Base-by-base conservation (phyloP, 257 asterid species). In the Nicotiana noctiflora region DNA sequence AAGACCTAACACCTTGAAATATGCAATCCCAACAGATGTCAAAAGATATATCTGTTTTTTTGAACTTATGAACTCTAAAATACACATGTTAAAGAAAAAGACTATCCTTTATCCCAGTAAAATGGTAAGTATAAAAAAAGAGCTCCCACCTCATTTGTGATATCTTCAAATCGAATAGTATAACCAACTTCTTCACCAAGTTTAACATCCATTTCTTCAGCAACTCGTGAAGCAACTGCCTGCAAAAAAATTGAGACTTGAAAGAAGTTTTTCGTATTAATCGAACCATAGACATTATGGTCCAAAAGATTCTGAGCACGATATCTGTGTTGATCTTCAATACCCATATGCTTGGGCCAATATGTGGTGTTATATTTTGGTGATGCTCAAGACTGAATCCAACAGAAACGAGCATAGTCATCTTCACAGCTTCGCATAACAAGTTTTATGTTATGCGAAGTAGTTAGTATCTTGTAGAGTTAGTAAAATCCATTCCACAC, bases 171-270 rank as follows among this genome's bases (percentile, higher is more conserved):
- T 68, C 99, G 94, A 82, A 96, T 96, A 59, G 96, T 91, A 86
- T 94, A 96, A 76, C 99, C 99, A 85, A 94, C 98, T 88, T 92
- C 98, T 61, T 92, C 97, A 10, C 99, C 98, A 76, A 96, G 91
- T 79, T 89, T 92, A 78, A 90, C 97, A 65, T 93, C 96, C 96
- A 96, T 91, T 91, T 96, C 99, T 84, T 96, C 96, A 40, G 98
- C 91, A 77, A 96, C 97, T 86, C 98, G 90, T 32, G 96, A 83
- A 60, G 99, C 90, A 80, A 94, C 98, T 66, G 91, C 85, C 99
- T 95, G 89, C 79, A 86, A 72, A 80, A 77, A 31, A 81, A 85
- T 34, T 53, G 78, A 51, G 59, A 66, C 60, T 76, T 63, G 31
- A 18, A 60, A 64, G 59, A 76, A 31, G 51, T 56, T 23, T 80